A percentile compares a stretch with the other conserved stretches of the same genome.
Evolutionary conservation across 2,329 filamentous ascomycete species (phyloP).

Genomic region (Penicillium sp.): DNA sequence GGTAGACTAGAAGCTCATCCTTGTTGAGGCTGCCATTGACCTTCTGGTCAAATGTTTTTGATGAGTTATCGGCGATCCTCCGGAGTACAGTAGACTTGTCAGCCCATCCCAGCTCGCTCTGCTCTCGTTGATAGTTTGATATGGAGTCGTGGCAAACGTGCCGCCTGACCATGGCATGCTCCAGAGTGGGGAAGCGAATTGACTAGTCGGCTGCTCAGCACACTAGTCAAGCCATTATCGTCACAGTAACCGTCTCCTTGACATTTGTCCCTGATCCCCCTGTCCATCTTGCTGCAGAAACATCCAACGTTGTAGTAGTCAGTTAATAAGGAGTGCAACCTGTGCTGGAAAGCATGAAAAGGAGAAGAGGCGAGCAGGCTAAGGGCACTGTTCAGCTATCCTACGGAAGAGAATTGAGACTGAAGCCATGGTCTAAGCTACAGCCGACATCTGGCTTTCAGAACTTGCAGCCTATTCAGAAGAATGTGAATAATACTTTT

Average conservation of each 20-base stretch:
- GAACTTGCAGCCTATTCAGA: neutral
- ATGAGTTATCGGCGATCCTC: neutral
- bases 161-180: constrained; percentile 3
- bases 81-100: neutral
- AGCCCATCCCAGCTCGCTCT: neutral
- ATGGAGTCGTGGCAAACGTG: neutral
- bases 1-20: neutral
- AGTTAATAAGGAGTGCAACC: neutral
- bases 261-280: neutral
- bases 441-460: neutral
- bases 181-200: constrained; percentile 4
- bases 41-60: neutral
- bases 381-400: neutral
- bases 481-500: neutral
- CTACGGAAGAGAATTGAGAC: neutral
- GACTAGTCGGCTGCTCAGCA: neutral
- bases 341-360: neutral
- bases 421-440: neutral
- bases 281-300: neutral
- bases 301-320: neutral
- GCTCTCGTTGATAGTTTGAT: neutral
- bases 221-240: constrained; percentile 13
- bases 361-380: neutral
- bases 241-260: neutral
- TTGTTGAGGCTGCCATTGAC: neutral